phyloP scores from a whole-genome alignment of 78 protist genomes.

The Andalucia godoyi region DNA sequence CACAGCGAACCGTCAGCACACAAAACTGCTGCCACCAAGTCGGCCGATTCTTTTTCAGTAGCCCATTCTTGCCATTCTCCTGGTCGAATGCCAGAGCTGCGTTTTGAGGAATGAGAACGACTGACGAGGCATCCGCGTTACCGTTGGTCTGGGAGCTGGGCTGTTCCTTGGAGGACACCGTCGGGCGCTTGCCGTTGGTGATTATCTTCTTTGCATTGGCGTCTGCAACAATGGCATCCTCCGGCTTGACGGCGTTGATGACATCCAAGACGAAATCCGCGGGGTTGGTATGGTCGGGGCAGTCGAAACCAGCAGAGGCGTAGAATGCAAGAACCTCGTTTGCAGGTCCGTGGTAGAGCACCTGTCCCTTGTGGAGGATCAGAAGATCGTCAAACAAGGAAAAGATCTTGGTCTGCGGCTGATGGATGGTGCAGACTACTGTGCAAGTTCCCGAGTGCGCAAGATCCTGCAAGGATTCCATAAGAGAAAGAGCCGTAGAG shows the following conservation, averaged over 20 bases:
- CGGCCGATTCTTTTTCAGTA: no score
- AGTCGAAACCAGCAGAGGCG: neutral
- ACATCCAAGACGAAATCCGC: neutral
- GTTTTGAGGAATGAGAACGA: neutral
- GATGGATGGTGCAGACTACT: conserved; percentile 67
- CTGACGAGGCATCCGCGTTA: no score
- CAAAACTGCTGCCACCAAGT: no score
- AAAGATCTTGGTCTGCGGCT: conserved; percentile 47
- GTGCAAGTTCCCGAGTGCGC: conserved; percentile 32
- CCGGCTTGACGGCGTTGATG: neutral
- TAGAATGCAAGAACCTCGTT: neutral
- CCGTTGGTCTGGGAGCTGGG: no score
- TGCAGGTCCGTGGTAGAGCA: neutral
- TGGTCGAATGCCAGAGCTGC: neutral
- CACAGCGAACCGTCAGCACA: no score
- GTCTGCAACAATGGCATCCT: neutral
- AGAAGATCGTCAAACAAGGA: neutral
- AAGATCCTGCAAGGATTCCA: neutral
- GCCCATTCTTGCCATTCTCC: no score
- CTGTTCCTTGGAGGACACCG: no score
- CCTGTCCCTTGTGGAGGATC: neutral
- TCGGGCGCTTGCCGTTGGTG: neutral
- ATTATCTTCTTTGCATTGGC: neutral
- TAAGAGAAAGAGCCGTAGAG: neutral
- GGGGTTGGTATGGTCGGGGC: neutral